Conservation (phyloP, 2,329 filamentous ascomycete genomes). For the Thelonectria blattea region DNA sequence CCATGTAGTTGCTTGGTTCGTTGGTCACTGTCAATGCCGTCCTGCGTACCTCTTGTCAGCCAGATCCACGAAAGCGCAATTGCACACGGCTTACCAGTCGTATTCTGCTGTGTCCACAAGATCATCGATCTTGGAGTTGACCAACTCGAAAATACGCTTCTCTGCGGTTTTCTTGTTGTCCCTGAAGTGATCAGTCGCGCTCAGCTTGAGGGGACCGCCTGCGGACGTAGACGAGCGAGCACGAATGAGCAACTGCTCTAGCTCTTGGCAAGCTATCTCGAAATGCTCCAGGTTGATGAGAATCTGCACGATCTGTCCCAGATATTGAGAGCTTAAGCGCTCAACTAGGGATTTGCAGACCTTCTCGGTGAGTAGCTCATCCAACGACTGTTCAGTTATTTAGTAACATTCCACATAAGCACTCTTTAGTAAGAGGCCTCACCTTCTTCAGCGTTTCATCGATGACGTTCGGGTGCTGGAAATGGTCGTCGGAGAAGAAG, state of each 20-base stretch:
- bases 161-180: constrained; percentile 94
- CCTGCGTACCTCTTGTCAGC: constrained; percentile 44
- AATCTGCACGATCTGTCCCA: constrained; percentile 98
- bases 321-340: constrained; percentile 86
- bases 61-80: neutral
- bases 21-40: constrained; percentile 62
- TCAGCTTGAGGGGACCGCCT: constrained; percentile 78
- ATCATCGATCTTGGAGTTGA: constrained; percentile 98
- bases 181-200: constrained; percentile 84
- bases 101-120: constrained; percentile 97
- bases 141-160: constrained; percentile 96
- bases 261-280: constrained; percentile 87
- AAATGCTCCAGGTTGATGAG: constrained; percentile 98
- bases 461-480: constrained; percentile 86
- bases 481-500: constrained; percentile 95
- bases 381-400: constrained; percentile 72
- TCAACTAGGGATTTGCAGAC: constrained; percentile 92
- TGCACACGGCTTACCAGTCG: constrained; percentile 69
- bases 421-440: constrained; percentile 23
- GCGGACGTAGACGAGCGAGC: constrained; percentile 83
- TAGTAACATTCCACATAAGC: neutral
- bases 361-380: constrained; percentile 90
- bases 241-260: constrained; percentile 84
- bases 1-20: constrained; percentile 92
- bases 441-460: constrained; percentile 87